A percentile compares a stretch with the other conserved stretches of the same genome.
Conservation (phyloP, 257 asterid species). For the Nicotiana undulata region DNA sequence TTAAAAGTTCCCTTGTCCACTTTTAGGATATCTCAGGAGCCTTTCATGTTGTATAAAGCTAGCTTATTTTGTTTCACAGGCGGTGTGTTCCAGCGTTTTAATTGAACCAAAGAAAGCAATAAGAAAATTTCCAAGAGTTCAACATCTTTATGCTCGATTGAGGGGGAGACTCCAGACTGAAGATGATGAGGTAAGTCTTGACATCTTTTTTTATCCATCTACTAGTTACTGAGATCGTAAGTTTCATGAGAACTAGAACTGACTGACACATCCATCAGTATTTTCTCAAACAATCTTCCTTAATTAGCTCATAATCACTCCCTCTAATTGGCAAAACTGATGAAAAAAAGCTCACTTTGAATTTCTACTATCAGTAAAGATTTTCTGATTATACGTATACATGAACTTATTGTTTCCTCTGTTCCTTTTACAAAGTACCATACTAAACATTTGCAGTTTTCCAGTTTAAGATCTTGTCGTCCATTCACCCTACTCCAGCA, state of each 20-base stretch:
- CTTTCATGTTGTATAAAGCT: conserved; percentile 3
- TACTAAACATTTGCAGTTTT: conserved; percentile 9
- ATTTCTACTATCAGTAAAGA: not conserved
- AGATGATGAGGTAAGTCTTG: conserved; percentile 68
- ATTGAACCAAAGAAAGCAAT: conserved; percentile 77
- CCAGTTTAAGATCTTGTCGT: conserved; percentile 77
- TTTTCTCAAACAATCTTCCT: not conserved
- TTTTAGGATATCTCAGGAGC: not conserved
- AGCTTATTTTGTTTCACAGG: conserved; percentile 31
- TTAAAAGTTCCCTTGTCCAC: not conserved
- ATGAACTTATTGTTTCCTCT: not conserved
- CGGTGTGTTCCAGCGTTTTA: conserved; percentile 49
- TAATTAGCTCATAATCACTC: not conserved
- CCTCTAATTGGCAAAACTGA: not conserved
- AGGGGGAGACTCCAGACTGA: conserved; percentile 57
- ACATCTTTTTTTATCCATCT: not conserved
- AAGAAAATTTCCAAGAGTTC: conserved; percentile 76
- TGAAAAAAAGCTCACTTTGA: not conserved
- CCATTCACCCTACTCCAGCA: conserved; percentile 99
- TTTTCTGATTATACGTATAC: not conserved
- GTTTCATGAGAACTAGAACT: not conserved
- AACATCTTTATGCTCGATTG: conserved; percentile 88
- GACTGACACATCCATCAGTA: not conserved
- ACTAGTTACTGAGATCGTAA: not conserved
- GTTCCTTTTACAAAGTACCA: not conserved